These are phyloP conservation scores for Cystobasidium slooffiae DNA, from an alignment of 1,284 basidiomycete genomes.

Conservation along the genomic window DNA sequence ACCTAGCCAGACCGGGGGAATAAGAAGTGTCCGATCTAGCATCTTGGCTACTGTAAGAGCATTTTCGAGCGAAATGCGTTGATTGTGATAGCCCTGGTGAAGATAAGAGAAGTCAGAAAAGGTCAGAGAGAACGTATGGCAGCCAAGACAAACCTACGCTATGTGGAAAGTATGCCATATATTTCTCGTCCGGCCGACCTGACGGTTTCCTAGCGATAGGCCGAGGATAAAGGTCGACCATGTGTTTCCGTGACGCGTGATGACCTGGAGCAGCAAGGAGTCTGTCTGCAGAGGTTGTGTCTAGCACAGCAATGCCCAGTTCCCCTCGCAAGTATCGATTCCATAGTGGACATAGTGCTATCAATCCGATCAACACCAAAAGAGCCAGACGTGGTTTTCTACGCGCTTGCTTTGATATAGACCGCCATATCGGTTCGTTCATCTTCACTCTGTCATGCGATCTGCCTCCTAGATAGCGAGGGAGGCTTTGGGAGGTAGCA, in stretches of 20 bases:
- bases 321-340: neutral
- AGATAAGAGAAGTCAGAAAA: no score
- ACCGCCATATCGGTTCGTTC: neutral
- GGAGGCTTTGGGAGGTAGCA: neutral
- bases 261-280: neutral
- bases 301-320: no score
- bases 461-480: neutral
- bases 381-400: neutral
- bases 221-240: slow-evolving; percentile 18
- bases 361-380: neutral
- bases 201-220: slow-evolving; percentile 3
- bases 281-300: no score
- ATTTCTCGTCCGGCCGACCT: slow-evolving; percentile 36
- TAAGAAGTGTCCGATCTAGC: slow-evolving; percentile 72
- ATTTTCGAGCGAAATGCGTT: slow-evolving; percentile 80
- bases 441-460: neutral
- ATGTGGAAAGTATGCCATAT: slow-evolving; percentile 49
- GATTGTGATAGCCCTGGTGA: slow-evolving; percentile 71
- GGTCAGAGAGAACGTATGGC: no score
- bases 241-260: neutral
- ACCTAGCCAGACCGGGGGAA: slow-evolving; percentile 72
- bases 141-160: no score
- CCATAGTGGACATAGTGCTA: neutral
- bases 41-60: slow-evolving; percentile 70
- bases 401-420: neutral